Percentiles rank a stretch among this genome's conserved stretches.
Conservation (phyloP, 164 flowering plant species). For the Euptelea pleiosperma region DNA sequence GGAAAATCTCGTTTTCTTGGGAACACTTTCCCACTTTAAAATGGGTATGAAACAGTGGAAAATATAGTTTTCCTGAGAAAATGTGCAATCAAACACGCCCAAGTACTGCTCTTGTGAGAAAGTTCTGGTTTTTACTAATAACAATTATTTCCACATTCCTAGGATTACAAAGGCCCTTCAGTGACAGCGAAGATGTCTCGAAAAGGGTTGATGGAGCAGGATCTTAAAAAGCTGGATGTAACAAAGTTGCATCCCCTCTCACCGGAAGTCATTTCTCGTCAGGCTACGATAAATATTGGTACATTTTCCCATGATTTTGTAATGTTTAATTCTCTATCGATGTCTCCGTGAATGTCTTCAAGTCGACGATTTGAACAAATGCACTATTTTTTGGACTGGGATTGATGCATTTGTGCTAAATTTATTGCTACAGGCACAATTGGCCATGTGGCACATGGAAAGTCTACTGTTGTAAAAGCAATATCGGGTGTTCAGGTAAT, state of each 20-base stretch:
- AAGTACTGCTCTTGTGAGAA: no score
- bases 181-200: conserved; percentile 51
- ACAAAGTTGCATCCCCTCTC: conserved; percentile 72
- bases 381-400: not conserved
- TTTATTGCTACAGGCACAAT: conserved; percentile 57
- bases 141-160: not conserved
- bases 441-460: conserved; percentile 95
- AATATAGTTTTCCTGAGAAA: no score
- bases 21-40: no score
- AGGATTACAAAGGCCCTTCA: not conserved
- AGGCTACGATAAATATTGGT: conserved; percentile 87
- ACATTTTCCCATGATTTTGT: conserved; percentile 10
- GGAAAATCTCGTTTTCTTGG: no score
- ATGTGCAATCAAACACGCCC: no score
- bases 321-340: not conserved
- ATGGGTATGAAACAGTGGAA: no score
- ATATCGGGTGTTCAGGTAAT: conserved; percentile 95
- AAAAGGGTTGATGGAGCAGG: conserved; percentile 88
- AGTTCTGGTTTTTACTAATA: no score
- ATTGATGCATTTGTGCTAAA: not conserved
- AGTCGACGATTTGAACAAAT: not conserved
- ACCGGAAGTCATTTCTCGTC: conserved; percentile 86
- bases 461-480: conserved; percentile 92
- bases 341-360: not conserved
- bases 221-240: conserved; percentile 74